Evolutionary conservation across 2,329 filamentous ascomycete species (phyloP).

Genomic region (Fusarium coffeatum): DNA sequence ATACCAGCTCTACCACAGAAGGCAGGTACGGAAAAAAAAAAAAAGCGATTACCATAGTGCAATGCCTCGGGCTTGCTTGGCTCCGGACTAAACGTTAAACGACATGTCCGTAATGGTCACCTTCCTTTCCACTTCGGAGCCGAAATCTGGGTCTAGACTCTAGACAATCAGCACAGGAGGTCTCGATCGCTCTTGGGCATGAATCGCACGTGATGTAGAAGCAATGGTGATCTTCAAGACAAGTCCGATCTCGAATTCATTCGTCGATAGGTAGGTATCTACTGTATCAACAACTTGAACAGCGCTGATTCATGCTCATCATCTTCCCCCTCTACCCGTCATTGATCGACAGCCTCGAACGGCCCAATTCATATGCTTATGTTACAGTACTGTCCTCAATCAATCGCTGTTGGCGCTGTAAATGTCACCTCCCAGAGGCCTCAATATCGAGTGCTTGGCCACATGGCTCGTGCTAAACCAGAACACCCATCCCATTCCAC

Average conservation of each 20-base stretch:
- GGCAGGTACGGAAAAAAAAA: conserved; percentile 26
- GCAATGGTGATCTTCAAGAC: neutral
- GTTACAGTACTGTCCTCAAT: neutral
- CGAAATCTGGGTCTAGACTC: conserved; percentile 22
- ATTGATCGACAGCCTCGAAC: conserved; percentile 38
- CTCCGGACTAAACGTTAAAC: conserved; percentile 1
- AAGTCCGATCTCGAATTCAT: conserved; percentile 1
- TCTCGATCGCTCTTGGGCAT: conserved; percentile 10
- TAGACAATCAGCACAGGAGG: conserved; percentile 10
- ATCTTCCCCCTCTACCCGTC: neutral
- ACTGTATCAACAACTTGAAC: neutral
- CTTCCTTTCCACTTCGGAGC: conserved; percentile 18
- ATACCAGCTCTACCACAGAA: conserved; percentile 19
- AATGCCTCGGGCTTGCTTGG: conserved; percentile 3
- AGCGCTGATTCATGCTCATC: conserved; percentile 9
- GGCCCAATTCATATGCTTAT: conserved; percentile 1
- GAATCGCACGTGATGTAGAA: conserved; percentile 7
- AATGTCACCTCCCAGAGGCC: conserved; percentile 15
- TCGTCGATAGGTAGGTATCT: neutral
- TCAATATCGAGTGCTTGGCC: conserved; percentile 24
- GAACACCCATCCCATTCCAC: conserved; percentile 11
- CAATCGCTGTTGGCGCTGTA: conserved; percentile 16
- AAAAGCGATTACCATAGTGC: neutral
- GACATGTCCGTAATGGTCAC: neutral
- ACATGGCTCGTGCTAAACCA: conserved; percentile 39